Conservation (phyloP, 495 filamentous ascomycete species). For the Xanthoparmelia taractica region DNA sequence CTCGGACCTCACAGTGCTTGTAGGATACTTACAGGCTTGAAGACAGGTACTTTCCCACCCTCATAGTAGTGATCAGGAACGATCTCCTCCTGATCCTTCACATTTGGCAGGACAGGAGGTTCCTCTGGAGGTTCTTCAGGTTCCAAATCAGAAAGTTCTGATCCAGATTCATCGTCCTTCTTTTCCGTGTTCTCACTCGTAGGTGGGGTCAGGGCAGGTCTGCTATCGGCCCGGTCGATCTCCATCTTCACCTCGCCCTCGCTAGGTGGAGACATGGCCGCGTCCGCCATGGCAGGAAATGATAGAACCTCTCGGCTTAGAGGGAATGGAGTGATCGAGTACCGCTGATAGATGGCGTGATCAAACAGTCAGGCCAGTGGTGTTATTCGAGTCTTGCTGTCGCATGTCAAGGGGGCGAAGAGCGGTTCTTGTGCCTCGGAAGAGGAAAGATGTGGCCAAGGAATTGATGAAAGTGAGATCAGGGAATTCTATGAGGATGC, state of each 20-base stretch:
- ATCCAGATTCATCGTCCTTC: conserved; percentile 27
- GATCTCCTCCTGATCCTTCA: conserved; percentile 58
- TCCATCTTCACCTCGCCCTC: conserved; percentile 24
- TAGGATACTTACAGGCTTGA: conserved; percentile 64
- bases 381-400: conserved; percentile 12
- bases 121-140: conserved; percentile 28
- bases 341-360: neutral
- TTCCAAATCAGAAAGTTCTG: conserved; percentile 33
- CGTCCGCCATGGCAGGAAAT: conserved; percentile 12
- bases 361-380: neutral
- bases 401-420: conserved; percentile 8
- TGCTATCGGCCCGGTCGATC: conserved; percentile 16
- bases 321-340: neutral
- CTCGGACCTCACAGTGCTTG: neutral
- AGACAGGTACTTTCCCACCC: conserved; percentile 81
- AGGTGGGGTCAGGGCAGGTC: conserved; percentile 28
- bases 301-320: neutral
- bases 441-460: neutral
- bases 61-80: conserved; percentile 82
- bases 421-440: neutral
- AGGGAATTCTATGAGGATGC: neutral
- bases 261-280: conserved; percentile 21
- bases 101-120: conserved; percentile 6
- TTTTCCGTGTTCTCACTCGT: conserved; percentile 28
- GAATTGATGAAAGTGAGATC: neutral